Evolutionary conservation across 805 yeast species (phyloP), one percentile per base, ranked within the genome.

Genomic region (Cyberlindnera veronae): DNA sequence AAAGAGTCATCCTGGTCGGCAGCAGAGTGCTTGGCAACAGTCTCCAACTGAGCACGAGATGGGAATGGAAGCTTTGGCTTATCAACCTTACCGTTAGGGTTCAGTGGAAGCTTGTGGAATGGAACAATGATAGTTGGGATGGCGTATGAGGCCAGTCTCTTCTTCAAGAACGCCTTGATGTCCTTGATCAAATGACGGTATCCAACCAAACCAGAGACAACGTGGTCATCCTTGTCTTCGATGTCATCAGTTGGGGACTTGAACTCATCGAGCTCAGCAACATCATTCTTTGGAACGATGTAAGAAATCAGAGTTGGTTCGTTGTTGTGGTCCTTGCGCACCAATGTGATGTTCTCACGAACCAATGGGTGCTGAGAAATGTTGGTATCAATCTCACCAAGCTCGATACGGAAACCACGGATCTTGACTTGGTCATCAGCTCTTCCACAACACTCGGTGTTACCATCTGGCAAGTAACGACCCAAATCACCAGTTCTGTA

Each of bases 381-480:
- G 60, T 93, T 96, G 13, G 99, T 93, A 63, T 93, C 98, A 59
- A 93, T 95, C 66, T 93, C 99, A 45, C 99, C 99, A 41, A 93
- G 72, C 67, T 93, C 99, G 49, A 93, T 95, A 67, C 99, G 79
- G 78, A 93, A 95, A 2, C 99, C 99, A 68, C 99, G 81, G 51
- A 93, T 93, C 64, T 93, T 93, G 46, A 93, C 96, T 65, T 93
- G 99, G 61, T 91, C 98, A 67, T 93, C 99, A 20, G 99, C 99
- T 62, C 99, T 79, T 44, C 99, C 99, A 61, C 95, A 84, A 63
- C 97, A 91, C 69, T 93, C 99, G 53, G 93, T 89, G 67, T 93
- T 87, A 42, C 99, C 99, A 58, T 90, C 96, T 6, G 98, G 97
- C 44, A 90, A 69, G 61, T 95, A 93, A 53, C 99, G 79, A 39